Conservation (phyloP, 2,329 filamentous ascomycete genomes). For the Rutstroemia sp. region DNA sequence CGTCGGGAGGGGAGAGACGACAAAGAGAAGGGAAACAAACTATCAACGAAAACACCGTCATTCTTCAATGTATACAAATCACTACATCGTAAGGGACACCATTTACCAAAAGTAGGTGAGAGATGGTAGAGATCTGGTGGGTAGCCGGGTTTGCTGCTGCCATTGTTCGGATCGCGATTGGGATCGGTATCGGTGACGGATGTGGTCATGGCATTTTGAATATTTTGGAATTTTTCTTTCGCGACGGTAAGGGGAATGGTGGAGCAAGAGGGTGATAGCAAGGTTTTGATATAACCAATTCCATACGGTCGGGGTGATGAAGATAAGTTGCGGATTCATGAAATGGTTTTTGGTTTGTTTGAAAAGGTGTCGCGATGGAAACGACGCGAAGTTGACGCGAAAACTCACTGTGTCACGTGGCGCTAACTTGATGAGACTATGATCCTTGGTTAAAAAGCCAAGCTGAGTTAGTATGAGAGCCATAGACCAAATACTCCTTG, state of each 20-base stretch:
- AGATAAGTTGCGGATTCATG: too few relatives aligned
- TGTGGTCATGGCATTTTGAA: conserved; percentile 43
- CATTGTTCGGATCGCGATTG: neutral
- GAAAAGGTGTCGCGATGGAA: too few relatives aligned
- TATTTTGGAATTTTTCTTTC: neutral
- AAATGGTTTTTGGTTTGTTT: too few relatives aligned
- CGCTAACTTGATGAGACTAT: too few relatives aligned
- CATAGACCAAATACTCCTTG: too few relatives aligned
- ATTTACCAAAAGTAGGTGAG: conserved; percentile 52
- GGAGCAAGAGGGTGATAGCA: too few relatives aligned
- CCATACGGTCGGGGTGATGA: neutral
- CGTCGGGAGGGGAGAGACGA: neutral
- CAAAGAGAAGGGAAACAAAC: conserved; percentile 30
- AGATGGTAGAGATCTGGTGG: conserved; percentile 57
- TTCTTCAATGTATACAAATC: conserved; percentile 43
- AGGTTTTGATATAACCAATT: neutral
- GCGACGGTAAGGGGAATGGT: neutral
- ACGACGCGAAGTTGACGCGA: too few relatives aligned
- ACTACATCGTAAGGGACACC: conserved; percentile 47
- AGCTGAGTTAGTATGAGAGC: too few relatives aligned
- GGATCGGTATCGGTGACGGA: conserved; percentile 14
- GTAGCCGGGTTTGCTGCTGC: conserved; percentile 32
- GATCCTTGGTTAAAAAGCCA: too few relatives aligned
- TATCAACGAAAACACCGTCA: conserved; percentile 43
- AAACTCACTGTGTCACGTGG: too few relatives aligned